Conservation (phyloP, 164 flowering plant species). For the Houttuynia cordata region DNA sequence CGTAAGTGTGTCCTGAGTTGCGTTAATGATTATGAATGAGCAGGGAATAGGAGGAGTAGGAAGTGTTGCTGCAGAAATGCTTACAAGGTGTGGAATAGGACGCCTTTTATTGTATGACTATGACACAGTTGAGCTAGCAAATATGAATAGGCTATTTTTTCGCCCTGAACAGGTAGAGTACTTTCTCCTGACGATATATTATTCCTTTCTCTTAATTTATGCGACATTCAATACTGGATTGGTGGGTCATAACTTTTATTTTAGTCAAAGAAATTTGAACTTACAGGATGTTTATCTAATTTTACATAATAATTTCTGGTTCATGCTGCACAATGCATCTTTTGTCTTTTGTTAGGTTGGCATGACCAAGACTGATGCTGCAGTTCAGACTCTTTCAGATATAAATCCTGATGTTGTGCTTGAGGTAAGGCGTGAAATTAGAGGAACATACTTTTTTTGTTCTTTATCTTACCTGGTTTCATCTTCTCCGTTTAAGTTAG, state of each 20-base stretch:
- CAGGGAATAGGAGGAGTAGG: slow-evolving; percentile 99
- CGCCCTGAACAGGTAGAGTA: slow-evolving; percentile 87
- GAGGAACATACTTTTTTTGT: neutral
- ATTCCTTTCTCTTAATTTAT: too few species aligned
- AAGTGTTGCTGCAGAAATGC: slow-evolving; percentile 99
- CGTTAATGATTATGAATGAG: neutral
- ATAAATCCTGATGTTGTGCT: slow-evolving; percentile 97
- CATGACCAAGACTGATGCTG: slow-evolving; percentile 99
- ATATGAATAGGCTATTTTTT: slow-evolving; percentile 97
- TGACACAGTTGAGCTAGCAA: slow-evolving; percentile 97
- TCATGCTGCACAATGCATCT: neutral
- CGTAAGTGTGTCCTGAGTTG: neutral
- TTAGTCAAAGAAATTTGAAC: neutral
- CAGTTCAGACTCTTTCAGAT: slow-evolving; percentile 86
- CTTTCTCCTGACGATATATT: neutral
- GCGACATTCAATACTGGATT: neutral
- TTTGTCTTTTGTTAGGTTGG: slow-evolving; percentile 40
- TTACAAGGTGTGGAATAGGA: slow-evolving; percentile 96
- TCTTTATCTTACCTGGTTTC: neutral
- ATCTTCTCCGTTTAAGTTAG: neutral
- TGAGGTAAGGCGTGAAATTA: slow-evolving; percentile 33
- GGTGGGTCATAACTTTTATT: neutral
- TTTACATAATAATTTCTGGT: too few species aligned
- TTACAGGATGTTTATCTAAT: neutral
- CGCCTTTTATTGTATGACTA: slow-evolving; percentile 96